phyloP scores from a whole-genome alignment of 192 early-diverging fungal species.

The Gigaspora rosea region DNA sequence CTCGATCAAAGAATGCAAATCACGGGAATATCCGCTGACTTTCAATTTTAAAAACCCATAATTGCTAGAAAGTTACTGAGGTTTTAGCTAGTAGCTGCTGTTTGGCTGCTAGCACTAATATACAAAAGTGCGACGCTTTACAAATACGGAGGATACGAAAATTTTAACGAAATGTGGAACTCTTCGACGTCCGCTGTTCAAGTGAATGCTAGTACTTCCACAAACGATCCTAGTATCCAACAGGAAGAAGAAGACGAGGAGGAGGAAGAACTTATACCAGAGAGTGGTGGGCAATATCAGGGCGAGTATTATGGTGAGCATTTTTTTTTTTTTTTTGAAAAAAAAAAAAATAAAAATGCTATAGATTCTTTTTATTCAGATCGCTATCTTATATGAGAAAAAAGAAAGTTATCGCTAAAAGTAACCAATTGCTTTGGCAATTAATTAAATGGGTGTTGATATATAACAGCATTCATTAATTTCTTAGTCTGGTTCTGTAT shows the following conservation, averaged over 20 bases:
- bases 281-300: conserved; percentile 18
- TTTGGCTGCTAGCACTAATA: background rate
- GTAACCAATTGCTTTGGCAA: no score
- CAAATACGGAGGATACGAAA: background rate
- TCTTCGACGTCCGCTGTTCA: background rate
- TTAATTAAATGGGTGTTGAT: no score
- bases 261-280: conserved; percentile 29
- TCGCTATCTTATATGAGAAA: background rate
- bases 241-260: conserved; percentile 28
- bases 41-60: no score
- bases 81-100: no score
- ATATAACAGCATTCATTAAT: no score
- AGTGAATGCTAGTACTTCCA: background rate
- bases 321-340: background rate
- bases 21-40: no score
- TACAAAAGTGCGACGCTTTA: background rate
- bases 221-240: conserved; percentile 17
- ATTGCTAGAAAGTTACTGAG: no score
- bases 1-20: no score
- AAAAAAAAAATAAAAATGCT: background rate
- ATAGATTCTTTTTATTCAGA: background rate
- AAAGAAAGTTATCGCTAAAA: background rate
- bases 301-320: conserved; percentile 17
- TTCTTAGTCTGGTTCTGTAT: no score
- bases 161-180: conserved; percentile 22